Evolutionary conservation across 169 alveolate species (phyloP).

Genomic region (Eimeria zaria): DNA sequence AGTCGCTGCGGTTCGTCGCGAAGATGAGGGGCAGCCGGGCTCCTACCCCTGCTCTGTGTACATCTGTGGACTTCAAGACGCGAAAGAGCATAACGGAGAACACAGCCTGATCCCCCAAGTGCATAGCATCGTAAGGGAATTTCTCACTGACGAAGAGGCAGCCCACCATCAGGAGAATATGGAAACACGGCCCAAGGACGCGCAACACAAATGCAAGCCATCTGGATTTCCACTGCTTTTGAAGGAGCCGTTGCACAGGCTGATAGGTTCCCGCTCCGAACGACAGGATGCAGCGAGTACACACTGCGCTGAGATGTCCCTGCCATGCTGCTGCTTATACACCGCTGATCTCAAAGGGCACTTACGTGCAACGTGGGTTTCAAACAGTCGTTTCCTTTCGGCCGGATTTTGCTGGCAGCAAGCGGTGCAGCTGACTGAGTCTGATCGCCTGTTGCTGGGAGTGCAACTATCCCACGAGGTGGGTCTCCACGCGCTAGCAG

Average conservation of each 20-base stretch:
- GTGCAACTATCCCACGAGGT: slow-evolving; percentile 70
- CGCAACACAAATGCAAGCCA: slow-evolving; percentile 60
- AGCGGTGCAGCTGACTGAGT: slow-evolving; percentile 34
- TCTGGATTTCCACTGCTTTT: slow-evolving; percentile 41
- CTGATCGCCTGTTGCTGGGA: slow-evolving; percentile 64
- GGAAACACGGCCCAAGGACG: background rate
- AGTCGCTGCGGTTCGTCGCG: background rate
- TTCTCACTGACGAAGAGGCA: slow-evolving; percentile 37
- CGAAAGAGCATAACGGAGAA: slow-evolving; percentile 48
- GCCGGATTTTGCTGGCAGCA: slow-evolving; percentile 69
- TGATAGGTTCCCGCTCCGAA: slow-evolving; percentile 2
- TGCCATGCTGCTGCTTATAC: slow-evolving; percentile 34
- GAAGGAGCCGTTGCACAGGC: slow-evolving; percentile 4
- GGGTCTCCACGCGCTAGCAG: slow-evolving; percentile 74
- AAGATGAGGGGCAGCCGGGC: slow-evolving; percentile 38
- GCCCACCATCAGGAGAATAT: slow-evolving; percentile 20
- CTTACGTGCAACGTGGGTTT: slow-evolving; percentile 39
- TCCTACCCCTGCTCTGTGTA: slow-evolving; percentile 55
- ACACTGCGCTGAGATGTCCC: background rate
- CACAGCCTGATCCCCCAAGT: slow-evolving; percentile 75
- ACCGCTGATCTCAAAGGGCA: slow-evolving; percentile 66
- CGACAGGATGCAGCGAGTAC: background rate
- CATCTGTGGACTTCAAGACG: slow-evolving; percentile 34
- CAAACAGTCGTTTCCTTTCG: slow-evolving; percentile 49
- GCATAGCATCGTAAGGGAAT: slow-evolving; percentile 49